Evolutionary conservation across 805 yeast genomes (phyloP), one percentile per base, ranked within the genome.

Genomic region (Jamesozyma lodderae): DNA sequence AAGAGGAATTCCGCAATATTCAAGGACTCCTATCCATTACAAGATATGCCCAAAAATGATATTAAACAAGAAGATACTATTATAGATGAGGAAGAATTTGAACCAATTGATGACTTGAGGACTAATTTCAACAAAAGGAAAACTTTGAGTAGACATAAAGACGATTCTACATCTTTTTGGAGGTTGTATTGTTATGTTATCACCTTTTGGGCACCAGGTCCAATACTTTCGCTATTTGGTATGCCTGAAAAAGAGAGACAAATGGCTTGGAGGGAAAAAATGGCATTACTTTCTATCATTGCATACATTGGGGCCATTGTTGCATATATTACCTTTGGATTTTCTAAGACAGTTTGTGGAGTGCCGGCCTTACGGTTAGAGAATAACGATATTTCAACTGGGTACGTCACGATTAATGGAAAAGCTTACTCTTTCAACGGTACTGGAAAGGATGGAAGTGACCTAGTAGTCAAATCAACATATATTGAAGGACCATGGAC

Each of bases 261-360:
- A 57, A 76, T 77, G 68, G 97, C 97, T 0, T 92, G 98, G 98
- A 73, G 98, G 54, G 98, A 92, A 55, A 90, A 90, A 55, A 81
- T 88, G 38, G 97, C 86, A 1, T 68, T 92, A 31, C 68, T 90
- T 31, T 71, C 92, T 1, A 69, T 87, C 38, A 87, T 90, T 49
- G 46, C 81, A 15, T 71, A 72, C 48, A 63, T 83, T 33, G 96
- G 92, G 39, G 76, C 84, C 0, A 58, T 81, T 37, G 81, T 87
- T 28, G 96, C 94, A 1, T 92, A 70, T 57, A 67, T 90, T 48
- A 86, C 96, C 2, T 90, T 90, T 63, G 97, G 97, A 1, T 72
- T 90, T 63, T 82, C 95, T 8, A 73, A 72, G 49, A 73, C 95
- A 0, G 94, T 87, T 13, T 92, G 98, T 60, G 54, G 62, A 15